A percentile compares a stretch with the other conserved stretches of the same genome.
These are phyloP conservation scores for Cytospora piceicola DNA, from an alignment of 2,329 filamentous ascomycete genomes.

Conservation along the genomic window DNA sequence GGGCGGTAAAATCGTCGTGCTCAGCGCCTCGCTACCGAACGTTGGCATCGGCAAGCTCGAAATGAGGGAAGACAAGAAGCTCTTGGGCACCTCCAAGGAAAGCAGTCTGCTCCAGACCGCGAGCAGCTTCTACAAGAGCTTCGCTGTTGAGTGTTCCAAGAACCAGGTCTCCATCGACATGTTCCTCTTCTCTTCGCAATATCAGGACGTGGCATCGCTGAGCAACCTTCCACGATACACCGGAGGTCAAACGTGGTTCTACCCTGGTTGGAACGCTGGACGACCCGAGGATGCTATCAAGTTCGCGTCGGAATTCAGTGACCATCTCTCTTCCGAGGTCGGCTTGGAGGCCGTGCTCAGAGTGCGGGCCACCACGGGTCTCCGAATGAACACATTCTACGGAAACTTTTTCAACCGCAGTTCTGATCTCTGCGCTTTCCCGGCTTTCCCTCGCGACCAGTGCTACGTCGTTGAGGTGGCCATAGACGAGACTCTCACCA, in stretches of 20 bases:
- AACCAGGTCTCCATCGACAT: constrained; percentile 98
- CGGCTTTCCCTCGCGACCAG: constrained; percentile 95
- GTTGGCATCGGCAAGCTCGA: constrained; percentile 87
- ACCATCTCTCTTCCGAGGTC: constrained; percentile 95
- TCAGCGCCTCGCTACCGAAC: constrained; percentile 89
- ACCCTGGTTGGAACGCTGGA: constrained; percentile 95
- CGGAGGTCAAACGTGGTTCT: constrained; percentile 97
- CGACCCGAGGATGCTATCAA: constrained; percentile 95
- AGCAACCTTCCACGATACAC: constrained; percentile 96
- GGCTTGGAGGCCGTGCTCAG: constrained; percentile 94
- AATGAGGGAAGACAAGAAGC: constrained; percentile 94
- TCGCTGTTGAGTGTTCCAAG: constrained; percentile 98
- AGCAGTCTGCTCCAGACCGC: constrained; percentile 83
- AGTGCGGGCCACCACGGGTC: constrained; percentile 89
- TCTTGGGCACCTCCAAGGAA: constrained; percentile 92
- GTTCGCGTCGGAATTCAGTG: constrained; percentile 94
- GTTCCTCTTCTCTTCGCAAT: constrained; percentile 95
- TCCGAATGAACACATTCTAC: constrained; percentile 98
- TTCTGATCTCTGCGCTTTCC: constrained; percentile 96
- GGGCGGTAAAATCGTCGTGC: constrained; percentile 91
- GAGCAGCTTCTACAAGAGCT: constrained; percentile 98
- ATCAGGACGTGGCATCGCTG: constrained; percentile 95
- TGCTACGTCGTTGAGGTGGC: constrained; percentile 98
- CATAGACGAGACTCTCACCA: constrained; percentile 91
- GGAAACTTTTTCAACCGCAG: constrained; percentile 99